A percentile compares a stretch with the other conserved stretches of the same genome.
Conservation (phyloP, 352 stramenopile species). For the Globisporangium canariense region DNA sequence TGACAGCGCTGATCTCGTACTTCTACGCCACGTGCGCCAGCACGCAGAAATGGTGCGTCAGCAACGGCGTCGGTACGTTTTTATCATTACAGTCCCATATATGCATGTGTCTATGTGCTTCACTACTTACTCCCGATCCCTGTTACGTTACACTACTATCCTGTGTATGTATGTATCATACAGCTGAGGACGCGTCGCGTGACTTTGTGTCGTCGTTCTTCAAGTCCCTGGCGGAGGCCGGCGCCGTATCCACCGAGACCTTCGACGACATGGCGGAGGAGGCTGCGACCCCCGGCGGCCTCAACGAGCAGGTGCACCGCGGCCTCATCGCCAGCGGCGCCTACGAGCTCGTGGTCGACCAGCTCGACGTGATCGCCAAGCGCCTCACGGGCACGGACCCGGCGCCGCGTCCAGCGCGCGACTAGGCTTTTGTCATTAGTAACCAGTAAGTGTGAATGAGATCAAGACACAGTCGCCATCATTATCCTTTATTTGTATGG, state of each 20-base stretch:
- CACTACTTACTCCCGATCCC: background rate
- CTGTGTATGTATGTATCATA: background rate
- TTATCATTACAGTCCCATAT: background rate
- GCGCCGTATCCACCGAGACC: slow-evolving; percentile 59
- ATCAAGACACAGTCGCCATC: background rate
- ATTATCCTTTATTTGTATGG: background rate
- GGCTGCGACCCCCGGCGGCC: slow-evolving; percentile 68
- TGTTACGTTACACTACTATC: background rate
- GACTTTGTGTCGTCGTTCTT: slow-evolving; percentile 86
- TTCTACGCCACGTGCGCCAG: slow-evolving; percentile 85
- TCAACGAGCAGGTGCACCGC: slow-evolving; percentile 85
- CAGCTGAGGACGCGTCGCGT: slow-evolving; percentile 64
- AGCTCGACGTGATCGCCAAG: slow-evolving; percentile 83
- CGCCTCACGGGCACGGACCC: slow-evolving; percentile 67
- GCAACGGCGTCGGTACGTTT: slow-evolving; percentile 77
- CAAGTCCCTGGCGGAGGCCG: slow-evolving; percentile 70
- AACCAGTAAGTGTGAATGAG: background rate
- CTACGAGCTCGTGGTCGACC: slow-evolving; percentile 79
- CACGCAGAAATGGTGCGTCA: slow-evolving; percentile 83
- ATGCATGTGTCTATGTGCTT: background rate
- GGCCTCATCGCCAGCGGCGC: slow-evolving; percentile 58
- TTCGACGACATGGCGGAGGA: slow-evolving; percentile 87
- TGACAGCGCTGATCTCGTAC: slow-evolving; percentile 84
- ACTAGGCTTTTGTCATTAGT: slow-evolving; percentile 16
- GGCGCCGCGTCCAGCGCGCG: slow-evolving; percentile 42